These are phyloP conservation scores for Gastrolobium bilobum DNA, from an alignment of 306 rosid genomes.

Conservation along the genomic window DNA sequence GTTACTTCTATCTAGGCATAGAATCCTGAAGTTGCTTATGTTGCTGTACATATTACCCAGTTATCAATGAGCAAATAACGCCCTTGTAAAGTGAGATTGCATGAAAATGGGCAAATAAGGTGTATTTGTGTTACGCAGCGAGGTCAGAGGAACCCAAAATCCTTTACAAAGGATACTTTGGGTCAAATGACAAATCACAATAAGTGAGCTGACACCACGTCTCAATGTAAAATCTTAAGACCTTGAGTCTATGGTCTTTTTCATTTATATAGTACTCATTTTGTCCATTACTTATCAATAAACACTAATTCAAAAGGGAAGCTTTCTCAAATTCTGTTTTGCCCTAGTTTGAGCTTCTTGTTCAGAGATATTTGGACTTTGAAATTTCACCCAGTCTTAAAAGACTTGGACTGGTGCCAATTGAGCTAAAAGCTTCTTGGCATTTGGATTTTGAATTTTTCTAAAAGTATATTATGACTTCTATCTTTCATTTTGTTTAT, in stretches of 20 bases:
- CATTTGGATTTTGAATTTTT: not conserved
- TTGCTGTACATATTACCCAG: not conserved
- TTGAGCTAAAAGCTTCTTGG: not conserved
- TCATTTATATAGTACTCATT: too few relatives aligned
- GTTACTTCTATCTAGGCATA: not conserved
- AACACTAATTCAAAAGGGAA: not conserved
- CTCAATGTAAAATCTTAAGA: too few relatives aligned
- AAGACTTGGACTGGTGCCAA: not conserved
- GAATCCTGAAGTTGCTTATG: not conserved
- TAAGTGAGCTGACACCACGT: too few relatives aligned
- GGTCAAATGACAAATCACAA: too few relatives aligned
- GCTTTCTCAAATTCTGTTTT: not conserved
- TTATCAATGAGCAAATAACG: not conserved
- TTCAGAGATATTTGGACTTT: not conserved
- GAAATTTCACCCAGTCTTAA: not conserved
- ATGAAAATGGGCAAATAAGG: too few relatives aligned
- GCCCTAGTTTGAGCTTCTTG: not conserved
- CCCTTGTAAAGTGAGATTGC: not conserved
- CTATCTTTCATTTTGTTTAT: slow-evolving; percentile 10
- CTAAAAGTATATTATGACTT: not conserved
- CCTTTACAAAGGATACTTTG: too few relatives aligned
- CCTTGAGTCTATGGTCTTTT: too few relatives aligned
- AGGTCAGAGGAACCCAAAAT: too few relatives aligned
- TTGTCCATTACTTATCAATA: too few relatives aligned
- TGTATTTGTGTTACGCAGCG: too few relatives aligned